Base-by-base conservation (phyloP, 768 basidiomycete species). In the Xerocomellus amylosporus region DNA sequence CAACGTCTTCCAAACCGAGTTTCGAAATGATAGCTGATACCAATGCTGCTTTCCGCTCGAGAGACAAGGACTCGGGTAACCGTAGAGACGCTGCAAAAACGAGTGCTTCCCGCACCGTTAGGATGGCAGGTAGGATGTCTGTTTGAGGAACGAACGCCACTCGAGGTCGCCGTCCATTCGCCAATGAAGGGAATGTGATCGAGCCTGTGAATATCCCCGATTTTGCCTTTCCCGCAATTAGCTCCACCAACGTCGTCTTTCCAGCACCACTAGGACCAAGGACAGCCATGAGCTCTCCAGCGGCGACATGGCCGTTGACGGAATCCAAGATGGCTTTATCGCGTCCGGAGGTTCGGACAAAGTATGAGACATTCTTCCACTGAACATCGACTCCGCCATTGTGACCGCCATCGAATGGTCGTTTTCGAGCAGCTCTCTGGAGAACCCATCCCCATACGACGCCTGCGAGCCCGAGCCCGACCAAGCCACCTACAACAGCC, bases 241-340 rank as follows among this genome's bases (percentile, higher is more conserved):
- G 83, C 64, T 98, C 95, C 17, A 97, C 86, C 36, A 98, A 76
- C 0, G 94, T 93, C 0, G 90, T 92, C 71, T 96, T 96, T 40
- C 93, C 93, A 17, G 93, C 91, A 77, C 93, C 94, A 61, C 88
- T 90, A 0, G 95, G 93, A 1, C 95, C 95, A 4, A 98, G 79
- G 51, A 97, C 83, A n/a, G 90, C 90, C 80, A 93, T 86, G 76
- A 97, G 84, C 56, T 89, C 82, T 10, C 95, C 93, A 0, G 91
- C 83, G 3, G 75, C 72, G n/a, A 96, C 82, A 10, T 71, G 69
- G 0, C 94, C 95, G 45, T 73, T 82, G 30, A 93, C 77, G 38
- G 74, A 74, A 63, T 91, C 84, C 38, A 98, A 74, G 15, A 97
- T 78, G 83, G 46, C 85, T 83, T 55, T 80, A 74, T 54, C 73